Conservation (phyloP, 331 rosid genomes). For the Rosa hybrid region DNA sequence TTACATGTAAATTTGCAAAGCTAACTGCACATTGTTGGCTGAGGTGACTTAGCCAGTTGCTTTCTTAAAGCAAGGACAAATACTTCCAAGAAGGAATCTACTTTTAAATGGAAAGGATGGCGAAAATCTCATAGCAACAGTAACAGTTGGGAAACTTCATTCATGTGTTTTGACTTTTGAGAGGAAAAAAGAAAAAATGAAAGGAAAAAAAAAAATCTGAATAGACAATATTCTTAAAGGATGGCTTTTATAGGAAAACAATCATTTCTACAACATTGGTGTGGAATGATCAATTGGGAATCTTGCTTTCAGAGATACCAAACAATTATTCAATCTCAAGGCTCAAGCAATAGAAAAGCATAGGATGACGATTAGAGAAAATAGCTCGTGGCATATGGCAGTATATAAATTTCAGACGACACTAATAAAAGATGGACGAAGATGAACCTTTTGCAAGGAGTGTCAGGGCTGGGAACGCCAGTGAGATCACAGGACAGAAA, state of each 20-base stretch:
- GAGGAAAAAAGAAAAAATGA: constrained; percentile 6
- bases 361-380: not conserved
- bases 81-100: constrained; percentile 32
- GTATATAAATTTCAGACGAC: too few species aligned
- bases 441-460: constrained; percentile 54
- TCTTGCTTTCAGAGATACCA: too few species aligned
- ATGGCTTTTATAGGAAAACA: too few species aligned
- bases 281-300: too few species aligned
- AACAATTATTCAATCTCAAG: not conserved
- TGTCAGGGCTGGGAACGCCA: constrained; percentile 54
- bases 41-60: constrained; percentile 20
- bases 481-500: constrained; percentile 49
- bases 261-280: too few species aligned
- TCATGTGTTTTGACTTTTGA: constrained; percentile 25
- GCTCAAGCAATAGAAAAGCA: not conserved
- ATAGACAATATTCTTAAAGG: too few species aligned
- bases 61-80: constrained; percentile 41
- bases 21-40: not conserved
- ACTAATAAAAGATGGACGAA: not conserved
- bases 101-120: too few species aligned
- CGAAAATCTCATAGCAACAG: too few species aligned
- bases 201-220: too few species aligned
- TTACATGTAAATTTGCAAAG: not conserved
- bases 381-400: not conserved
- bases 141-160: too few species aligned